These are phyloP conservation scores for Zopfochytrium polystomum DNA, from an alignment of 371 early-diverging fungal species.

Conservation along the genomic window DNA sequence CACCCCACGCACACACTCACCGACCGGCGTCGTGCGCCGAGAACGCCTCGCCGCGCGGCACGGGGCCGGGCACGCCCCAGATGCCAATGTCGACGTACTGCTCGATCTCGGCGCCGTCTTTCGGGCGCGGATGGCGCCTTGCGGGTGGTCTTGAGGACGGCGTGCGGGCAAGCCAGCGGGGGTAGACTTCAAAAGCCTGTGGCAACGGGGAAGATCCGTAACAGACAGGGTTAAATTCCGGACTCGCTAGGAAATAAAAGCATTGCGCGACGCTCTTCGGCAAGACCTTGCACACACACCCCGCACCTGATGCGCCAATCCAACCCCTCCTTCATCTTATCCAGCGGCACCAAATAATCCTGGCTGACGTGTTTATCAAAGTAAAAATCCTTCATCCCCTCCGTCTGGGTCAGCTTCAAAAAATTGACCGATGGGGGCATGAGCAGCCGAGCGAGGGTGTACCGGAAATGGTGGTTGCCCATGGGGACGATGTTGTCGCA, in stretches of 20 bases:
- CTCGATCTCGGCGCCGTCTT: constrained; percentile 19
- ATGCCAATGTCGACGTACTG: constrained; percentile 36
- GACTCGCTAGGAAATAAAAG: too few relatives aligned
- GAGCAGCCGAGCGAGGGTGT: constrained; percentile 42
- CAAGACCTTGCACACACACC: too few relatives aligned
- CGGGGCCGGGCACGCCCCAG: constrained; percentile 30
- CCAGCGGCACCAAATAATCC: constrained; percentile 44
- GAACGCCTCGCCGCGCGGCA: constrained; percentile 12
- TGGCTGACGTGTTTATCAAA: constrained; percentile 40
- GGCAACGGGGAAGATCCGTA: too few relatives aligned
- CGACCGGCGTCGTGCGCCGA: constrained; percentile 19
- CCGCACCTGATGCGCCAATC: constrained; percentile 42
- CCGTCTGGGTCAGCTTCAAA: constrained; percentile 39
- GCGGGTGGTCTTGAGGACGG: constrained; percentile 55
- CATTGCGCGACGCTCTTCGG: too few relatives aligned
- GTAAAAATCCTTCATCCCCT: constrained; percentile 29
- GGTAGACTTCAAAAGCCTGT: constrained; percentile 42
- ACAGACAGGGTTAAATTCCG: too few relatives aligned
- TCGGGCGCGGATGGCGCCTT: constrained; percentile 42
- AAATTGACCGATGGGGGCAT: constrained; percentile 44
- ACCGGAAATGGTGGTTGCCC: constrained; percentile 42
- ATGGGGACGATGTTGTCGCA: constrained; percentile 48
- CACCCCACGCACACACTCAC: too few relatives aligned
- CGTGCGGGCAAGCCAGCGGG: constrained; percentile 49
- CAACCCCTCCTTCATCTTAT: constrained; percentile 32